Evolutionary conservation across 1,284 basidiomycete species (phyloP), one percentile per base, ranked within the genome.

Genomic region (Xerocomus cyaneibrunnescens): DNA sequence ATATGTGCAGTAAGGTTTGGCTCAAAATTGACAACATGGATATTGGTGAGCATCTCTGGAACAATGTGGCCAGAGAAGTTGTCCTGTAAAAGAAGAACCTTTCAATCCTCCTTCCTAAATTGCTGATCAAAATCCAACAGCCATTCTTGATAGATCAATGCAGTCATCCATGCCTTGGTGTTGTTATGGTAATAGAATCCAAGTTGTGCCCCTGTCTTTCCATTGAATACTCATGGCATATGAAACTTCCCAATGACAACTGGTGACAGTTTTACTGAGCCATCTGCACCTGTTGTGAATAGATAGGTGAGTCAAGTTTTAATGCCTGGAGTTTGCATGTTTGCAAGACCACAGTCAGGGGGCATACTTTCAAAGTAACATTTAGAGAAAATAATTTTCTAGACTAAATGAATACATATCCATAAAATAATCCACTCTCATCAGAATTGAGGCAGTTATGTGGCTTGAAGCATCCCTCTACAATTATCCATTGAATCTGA

Each of bases 1-100:
- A 55, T 16, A n/a, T 55, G 50, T 5, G 36, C 0, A 6, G 54
- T 55, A 0, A 55, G 30, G 23, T 51, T 51, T 23, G 43, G 46
- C 17, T 38, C 3, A 12, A 52, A 49, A 10, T 49, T 55, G 3
- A 12, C 10, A 13, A 46, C 30, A 16, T 7, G 19, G 12, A 51
- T 55, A 10, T 54, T 37, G 5, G 19, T 43, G n/a, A 54, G 43
- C 1, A 13, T 38, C 1, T 49, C 34, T 8, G 47, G 28, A 4
- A 42, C 5, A 1, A 53, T 16, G 9, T 49, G 47, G 0, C 47
- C 47, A 5, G 21, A 38, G 25, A 50, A 47, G 8, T 50, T 50
- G n/a, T 54, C 36, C 17, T 54, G 45, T 7, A 50, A 13, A 7
- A 54, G 25, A 0, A 50, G 23, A 10, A 53, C 37, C 3, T 27